Evolutionary conservation across 2,329 filamentous ascomycete genomes (phyloP), one percentile per base, ranked within the genome.

Genomic region (Pseudophaeomoniella oleicola): DNA sequence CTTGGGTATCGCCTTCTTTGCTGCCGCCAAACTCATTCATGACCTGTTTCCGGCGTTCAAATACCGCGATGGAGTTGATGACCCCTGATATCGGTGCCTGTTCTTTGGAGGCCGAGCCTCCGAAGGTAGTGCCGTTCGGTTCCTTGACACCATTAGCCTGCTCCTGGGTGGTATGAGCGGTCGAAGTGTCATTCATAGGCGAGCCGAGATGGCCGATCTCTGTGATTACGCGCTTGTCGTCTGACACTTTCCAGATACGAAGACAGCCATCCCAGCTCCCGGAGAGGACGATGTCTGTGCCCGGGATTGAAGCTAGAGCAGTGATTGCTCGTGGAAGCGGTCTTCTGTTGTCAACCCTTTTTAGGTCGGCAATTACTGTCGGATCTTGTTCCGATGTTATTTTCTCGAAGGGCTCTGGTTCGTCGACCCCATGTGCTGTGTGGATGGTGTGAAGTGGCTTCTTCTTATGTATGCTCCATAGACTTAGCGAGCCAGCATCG

Each of bases 211-310:
- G 66, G 1, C 85, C 86, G 5, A 85, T 58, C 1, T 73, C 61
- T 50, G 90, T 78, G 32, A 98, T 71, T 44, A 69, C 76, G 55
- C 74, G 75, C 61, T 87, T 90, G 55, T 94, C 88, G 30, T 83
- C 75, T 37, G 77, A 81, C 14, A 98, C 68, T 42, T 71, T 76
- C 90, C 90, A 98, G 4, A 79, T 79, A 35, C 88, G 71, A 39
- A 98, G 69, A 56, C 74, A 77, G 2, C 90, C 90, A 53, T 93
- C 90, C 87, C 88, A 98, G 58, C 85, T 94, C 19, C 88, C 90
- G 45, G 78, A 92, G 35, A 98, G 66, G 39, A 98, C 75, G 35
- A 94, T 65, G 51, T 98, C 86, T 4, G 85, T 88, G 56, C 87
- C 94, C 0, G 90, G 88, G 34, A 98, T 70, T 1, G 84, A 81